Evolutionary conservation across 371 early-diverging fungal species (phyloP), one percentile per base, ranked within the genome.

Genomic region (Circinella minor): DNA sequence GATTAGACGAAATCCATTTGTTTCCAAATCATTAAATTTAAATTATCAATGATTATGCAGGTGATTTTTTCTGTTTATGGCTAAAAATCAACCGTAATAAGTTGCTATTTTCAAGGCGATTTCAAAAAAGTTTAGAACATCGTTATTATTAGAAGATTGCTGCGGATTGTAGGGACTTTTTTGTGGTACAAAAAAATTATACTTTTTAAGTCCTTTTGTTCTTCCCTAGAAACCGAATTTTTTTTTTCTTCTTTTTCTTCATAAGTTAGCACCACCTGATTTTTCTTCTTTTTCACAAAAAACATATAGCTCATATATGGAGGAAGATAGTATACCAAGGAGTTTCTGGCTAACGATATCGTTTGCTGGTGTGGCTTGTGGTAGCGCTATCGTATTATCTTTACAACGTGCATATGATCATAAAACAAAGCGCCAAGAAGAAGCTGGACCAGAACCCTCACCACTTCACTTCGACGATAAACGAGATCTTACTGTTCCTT

Each of bases 401-500:
- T 39, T 69, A 13, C 76, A 76, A 54, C 62, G 73, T 11, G 63
- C 43, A 9, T 68, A 68, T 38, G 47, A 65, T 17, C 67, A 68
- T 27, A 68, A 63, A 51, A 55, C 69, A 3, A 49, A 61, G 27
- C 57, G 34, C 8, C 72, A 46, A 36, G 39, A 60, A 36, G 64
- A 64, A 51, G 15, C 55, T 14, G 70, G 60, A 3, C 57, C 67
- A 36, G 68, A 61, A 36, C 48, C 36, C 51, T 62, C 66, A 14
- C 43, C 37, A 47, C 54, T 68, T 9, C 47, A 69, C 13, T 43
- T 63, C 20, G 73, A 76, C 61, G 17, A 55, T 17, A 34, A 61
- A 18, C 73, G 76, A 5, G 76, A 76, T 64, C 66, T 67, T 15
- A 37, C 57, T 10, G 69, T 71, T 36, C 76, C 76, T 27, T 76